Evolutionary conservation across 306 rosid genomes (phyloP).

Genomic region (Quillaja saponaria): DNA sequence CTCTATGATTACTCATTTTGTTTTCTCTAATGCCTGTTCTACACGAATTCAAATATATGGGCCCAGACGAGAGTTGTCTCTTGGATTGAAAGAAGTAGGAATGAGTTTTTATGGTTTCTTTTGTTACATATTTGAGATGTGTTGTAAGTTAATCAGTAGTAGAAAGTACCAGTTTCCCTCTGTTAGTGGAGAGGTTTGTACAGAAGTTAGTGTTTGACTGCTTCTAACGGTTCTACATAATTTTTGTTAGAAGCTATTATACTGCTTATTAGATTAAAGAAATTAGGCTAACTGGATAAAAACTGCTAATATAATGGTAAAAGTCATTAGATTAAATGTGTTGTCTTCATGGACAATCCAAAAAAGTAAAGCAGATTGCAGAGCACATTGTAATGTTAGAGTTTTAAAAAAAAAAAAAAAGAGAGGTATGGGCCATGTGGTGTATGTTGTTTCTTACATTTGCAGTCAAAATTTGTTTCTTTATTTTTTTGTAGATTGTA

Average conservation of each 20-base stretch:
- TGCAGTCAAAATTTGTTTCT: conserved; percentile 4
- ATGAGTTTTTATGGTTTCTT: background rate
- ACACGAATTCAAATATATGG: background rate
- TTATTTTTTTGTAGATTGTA: conserved; percentile 66
- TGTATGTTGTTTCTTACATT: conserved; percentile 19
- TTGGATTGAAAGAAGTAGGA: background rate
- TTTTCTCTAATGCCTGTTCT: background rate
- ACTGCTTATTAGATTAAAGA: too few relatives aligned
- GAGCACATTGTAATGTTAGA: conserved; percentile 4
- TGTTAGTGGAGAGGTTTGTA: background rate
- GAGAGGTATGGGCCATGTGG: conserved; percentile 7
- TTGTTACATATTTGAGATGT: background rate
- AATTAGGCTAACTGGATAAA: too few relatives aligned
- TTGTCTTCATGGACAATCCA: too few relatives aligned
- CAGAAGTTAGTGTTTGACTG: too few relatives aligned
- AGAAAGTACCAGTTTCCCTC: background rate
- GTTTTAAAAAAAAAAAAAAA: background rate
- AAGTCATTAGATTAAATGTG: too few relatives aligned
- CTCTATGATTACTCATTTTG: too few relatives aligned
- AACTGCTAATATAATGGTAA: too few relatives aligned
- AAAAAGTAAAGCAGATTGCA: too few relatives aligned
- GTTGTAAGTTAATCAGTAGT: background rate
- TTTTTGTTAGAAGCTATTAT: too few relatives aligned
- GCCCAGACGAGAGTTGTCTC: too few relatives aligned
- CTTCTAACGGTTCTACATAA: too few relatives aligned